A percentile compares a stretch with the other conserved stretches of the same genome.
phyloP scores from a whole-genome alignment of 768 basidiomycete genomes.

The Dacryopinax spathularia region DNA sequence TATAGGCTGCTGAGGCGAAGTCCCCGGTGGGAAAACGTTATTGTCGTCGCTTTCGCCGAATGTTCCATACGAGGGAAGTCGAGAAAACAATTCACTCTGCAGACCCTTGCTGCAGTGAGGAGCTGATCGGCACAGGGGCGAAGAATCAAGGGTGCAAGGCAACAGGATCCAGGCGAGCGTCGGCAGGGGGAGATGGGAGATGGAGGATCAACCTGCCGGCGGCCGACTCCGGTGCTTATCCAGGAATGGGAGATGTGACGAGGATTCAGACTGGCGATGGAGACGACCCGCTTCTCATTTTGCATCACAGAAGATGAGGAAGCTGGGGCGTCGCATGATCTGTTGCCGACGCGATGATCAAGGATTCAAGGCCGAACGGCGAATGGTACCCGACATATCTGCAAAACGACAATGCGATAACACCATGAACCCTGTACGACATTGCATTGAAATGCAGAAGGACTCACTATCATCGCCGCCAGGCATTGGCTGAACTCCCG shows the following conservation, averaged over 20 bases:
- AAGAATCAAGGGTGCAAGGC: not conserved
- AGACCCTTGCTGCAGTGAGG: not conserved
- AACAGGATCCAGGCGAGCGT: not conserved
- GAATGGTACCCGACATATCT: too few species aligned
- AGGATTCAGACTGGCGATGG: too few species aligned
- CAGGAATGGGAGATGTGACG: not conserved
- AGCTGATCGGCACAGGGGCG: not conserved
- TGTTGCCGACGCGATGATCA: too few species aligned
- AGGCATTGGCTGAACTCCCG: too few species aligned
- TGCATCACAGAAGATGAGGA: too few species aligned
- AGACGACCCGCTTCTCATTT: too few species aligned
- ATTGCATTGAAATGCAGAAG: too few species aligned
- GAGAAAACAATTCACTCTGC: not conserved
- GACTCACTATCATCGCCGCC: too few species aligned
- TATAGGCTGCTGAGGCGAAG: not conserved
- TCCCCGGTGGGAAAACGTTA: not conserved
- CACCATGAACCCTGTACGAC: too few species aligned
- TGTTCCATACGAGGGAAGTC: not conserved
- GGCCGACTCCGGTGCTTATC: not conserved
- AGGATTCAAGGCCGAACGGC: too few species aligned
- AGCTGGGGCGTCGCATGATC: too few species aligned
- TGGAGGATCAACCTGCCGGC: not conserved
- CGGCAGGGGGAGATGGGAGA: not conserved
- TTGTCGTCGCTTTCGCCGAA: not conserved
- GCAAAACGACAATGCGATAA: too few species aligned